Evolutionary conservation across 352 stramenopile genomes (phyloP).

Genomic region (Phytopythium oedochilum): DNA sequence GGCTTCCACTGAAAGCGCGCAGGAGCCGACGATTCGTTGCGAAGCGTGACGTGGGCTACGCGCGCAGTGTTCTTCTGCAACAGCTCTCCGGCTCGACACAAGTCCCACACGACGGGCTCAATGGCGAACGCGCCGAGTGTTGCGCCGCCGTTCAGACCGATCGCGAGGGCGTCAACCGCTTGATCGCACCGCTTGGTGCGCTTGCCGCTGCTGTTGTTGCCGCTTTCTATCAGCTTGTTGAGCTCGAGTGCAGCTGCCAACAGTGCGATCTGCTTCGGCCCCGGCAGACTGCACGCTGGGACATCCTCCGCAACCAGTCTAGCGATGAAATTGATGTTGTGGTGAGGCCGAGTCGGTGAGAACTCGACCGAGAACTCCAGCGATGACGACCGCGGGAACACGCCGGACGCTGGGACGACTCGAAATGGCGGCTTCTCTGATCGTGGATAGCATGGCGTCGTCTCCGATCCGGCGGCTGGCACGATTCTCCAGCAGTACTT

Average conservation of each 20-base stretch:
- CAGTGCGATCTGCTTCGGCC: slow-evolving; percentile 28
- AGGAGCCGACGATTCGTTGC: slow-evolving; percentile 5
- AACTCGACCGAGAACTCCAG: slow-evolving; percentile 49
- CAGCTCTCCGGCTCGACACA: not conserved
- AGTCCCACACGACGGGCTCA: slow-evolving; percentile 1
- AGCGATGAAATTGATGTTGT: slow-evolving; percentile 15
- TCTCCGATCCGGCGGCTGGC: slow-evolving; percentile 1
- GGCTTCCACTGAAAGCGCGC: slow-evolving; percentile 33
- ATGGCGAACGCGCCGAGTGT: not conserved
- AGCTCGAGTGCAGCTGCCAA: slow-evolving; percentile 10
- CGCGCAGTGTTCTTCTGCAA: slow-evolving; percentile 1
- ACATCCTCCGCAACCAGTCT: slow-evolving; percentile 43
- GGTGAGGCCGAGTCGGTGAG: slow-evolving; percentile 13
- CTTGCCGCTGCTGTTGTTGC: slow-evolving; percentile 2
- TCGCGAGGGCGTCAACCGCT: not conserved
- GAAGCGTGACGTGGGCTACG: not conserved
- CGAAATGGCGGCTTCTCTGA: slow-evolving; percentile 22
- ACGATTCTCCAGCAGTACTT: slow-evolving; percentile 50
- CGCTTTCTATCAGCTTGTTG: slow-evolving; percentile 19
- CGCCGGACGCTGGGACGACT: slow-evolving; percentile 30
- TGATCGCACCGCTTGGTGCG: not conserved
- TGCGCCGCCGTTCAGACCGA: not conserved
- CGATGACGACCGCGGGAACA: slow-evolving; percentile 32
- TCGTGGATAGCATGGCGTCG: not conserved
- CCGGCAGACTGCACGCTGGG: slow-evolving; percentile 48